Percentiles rank a stretch among this genome's conserved stretches.
Evolutionary conservation across 2,329 filamentous ascomycete genomes (phyloP).

Genomic region (Diplodia intermedia): DNA sequence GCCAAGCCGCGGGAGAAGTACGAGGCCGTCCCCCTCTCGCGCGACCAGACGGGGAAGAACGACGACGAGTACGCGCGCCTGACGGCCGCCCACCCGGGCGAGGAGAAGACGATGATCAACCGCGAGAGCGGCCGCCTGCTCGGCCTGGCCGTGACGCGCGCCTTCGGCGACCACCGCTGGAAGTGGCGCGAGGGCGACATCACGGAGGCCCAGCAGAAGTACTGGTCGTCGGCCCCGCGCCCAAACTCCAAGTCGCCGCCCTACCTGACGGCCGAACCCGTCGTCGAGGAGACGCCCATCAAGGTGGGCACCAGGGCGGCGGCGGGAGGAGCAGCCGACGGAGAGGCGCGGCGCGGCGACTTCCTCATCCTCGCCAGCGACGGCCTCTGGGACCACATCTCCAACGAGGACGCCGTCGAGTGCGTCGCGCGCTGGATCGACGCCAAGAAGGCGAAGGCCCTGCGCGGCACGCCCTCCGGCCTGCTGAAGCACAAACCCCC

Average conservation of each 20-base stretch:
- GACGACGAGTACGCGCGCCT: conserved; percentile 64
- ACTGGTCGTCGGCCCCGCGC: conserved; percentile 57
- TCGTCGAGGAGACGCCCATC: conserved; percentile 64
- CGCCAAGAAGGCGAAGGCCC: conserved; percentile 39
- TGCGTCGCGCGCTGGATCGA: conserved; percentile 64
- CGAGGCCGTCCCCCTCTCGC: conserved; percentile 62
- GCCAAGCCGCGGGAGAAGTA: conserved; percentile 51
- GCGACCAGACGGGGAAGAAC: conserved; percentile 72
- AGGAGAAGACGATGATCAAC: conserved; percentile 61
- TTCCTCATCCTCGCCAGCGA: conserved; percentile 73
- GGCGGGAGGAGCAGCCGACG: not conserved
- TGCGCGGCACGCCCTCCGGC: conserved; percentile 27
- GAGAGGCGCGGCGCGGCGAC: conserved; percentile 41
- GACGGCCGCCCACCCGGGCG: conserved; percentile 61
- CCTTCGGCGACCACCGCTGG: conserved; percentile 73
- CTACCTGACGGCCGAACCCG: conserved; percentile 72
- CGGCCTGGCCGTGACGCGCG: conserved; percentile 67
- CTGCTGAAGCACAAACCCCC: not conserved
- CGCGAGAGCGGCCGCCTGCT: conserved; percentile 64
- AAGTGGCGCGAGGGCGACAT: conserved; percentile 67
- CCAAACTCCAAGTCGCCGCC: conserved; percentile 63
- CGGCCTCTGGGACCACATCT: conserved; percentile 69
- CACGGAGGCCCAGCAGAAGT: conserved; percentile 54
- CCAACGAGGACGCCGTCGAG: conserved; percentile 63
- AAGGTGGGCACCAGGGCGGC: conserved; percentile 39